These are phyloP conservation scores for Oryza meyeriana DNA, from an alignment of 176 grass and related monocot species.

Conservation along the genomic window DNA sequence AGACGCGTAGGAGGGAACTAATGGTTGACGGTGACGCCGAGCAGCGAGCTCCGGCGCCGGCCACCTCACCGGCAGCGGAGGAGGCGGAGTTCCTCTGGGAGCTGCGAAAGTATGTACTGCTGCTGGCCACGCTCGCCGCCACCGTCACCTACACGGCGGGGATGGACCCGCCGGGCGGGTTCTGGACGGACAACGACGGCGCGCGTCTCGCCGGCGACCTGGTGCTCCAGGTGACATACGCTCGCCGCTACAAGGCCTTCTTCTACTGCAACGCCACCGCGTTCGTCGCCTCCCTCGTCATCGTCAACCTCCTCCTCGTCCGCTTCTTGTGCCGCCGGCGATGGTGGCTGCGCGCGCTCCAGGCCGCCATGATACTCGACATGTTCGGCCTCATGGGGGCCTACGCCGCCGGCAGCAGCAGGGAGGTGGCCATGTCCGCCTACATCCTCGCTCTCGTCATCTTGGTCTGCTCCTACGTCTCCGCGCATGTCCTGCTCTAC, in stretches of 20 bases:
- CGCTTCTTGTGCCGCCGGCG: conserved; percentile 16
- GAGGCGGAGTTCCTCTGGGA: conserved; percentile 43
- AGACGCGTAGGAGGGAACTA: not conserved
- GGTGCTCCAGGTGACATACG: conserved; percentile 23
- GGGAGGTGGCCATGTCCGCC: conserved; percentile 32
- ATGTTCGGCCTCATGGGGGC: conserved; percentile 44
- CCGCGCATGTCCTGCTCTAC: conserved; percentile 33
- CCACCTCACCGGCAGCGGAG: not conserved
- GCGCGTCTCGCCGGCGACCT: conserved; percentile 27
- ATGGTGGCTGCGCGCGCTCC: conserved; percentile 45
- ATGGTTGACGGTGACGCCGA: not conserved
- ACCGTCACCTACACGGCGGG: conserved; percentile 45
- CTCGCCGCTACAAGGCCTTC: conserved; percentile 27
- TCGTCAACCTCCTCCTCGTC: conserved; percentile 48
- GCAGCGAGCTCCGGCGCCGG: not conserved
- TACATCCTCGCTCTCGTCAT: conserved; percentile 27
- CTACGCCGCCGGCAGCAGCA: conserved; percentile 43
- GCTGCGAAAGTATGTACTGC: conserved; percentile 48
- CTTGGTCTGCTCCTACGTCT: conserved; percentile 27
- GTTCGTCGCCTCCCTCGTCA: conserved; percentile 44
- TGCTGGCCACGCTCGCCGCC: conserved; percentile 41
- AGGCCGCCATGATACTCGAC: conserved; percentile 42
- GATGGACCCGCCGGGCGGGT: conserved; percentile 48
- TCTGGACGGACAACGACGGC: conserved; percentile 10
- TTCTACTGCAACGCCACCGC: conserved; percentile 49